Base-by-base conservation (phyloP, 768 basidiomycete genomes). In the Mycena vulgaris region DNA sequence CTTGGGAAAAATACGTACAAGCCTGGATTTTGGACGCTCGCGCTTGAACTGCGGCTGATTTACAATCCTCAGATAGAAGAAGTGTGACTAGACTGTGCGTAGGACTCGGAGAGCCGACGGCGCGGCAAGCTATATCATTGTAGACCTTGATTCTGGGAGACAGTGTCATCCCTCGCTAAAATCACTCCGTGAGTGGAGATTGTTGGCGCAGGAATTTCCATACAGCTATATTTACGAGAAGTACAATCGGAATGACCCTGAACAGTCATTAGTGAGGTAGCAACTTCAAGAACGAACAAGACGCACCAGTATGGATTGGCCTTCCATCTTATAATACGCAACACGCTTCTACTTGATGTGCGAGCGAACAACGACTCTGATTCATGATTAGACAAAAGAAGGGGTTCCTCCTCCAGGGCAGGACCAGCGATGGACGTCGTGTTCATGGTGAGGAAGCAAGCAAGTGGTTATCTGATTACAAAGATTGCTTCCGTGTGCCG, bases 81-180 rank as follows among this genome's bases (percentile, higher is more conserved):
- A 64, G 39, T 5, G 37, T 35, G 39, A 60, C 23, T 9, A 69
- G 2, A 48, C 13, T 47, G 33, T 33, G 25, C 16, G 52, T 25
- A 17, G 71, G 52, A 52, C 30, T 57, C 10, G 66, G 52, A 60
- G 71, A 58, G 17, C 73, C 78, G 35, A 92, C 73, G 5, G 84
- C 84, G 56, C 89, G 85, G 79, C 94, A 95, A 5, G 94, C 90
- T 59, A 95, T 88, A 57, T 91, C 89, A 49, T 90, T 93, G 83
- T 90, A 94, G 31, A 95, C 91, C 78, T 93, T 90, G 52, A 95
- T 91, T 64, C 93, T 89, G 14, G 93, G 90, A 40, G 93, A 90
- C 78, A 93, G 84, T 1, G 93, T 94, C 81, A 95, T 90, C 37
- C 93, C 93, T 28, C 93, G 91, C 94, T 95, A 70, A 30, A 19